Percentiles rank a stretch among this genome's conserved stretches.
Conservation (phyloP, 1,139 yeast species). For the Barnettozyma hawaiiensis region DNA sequence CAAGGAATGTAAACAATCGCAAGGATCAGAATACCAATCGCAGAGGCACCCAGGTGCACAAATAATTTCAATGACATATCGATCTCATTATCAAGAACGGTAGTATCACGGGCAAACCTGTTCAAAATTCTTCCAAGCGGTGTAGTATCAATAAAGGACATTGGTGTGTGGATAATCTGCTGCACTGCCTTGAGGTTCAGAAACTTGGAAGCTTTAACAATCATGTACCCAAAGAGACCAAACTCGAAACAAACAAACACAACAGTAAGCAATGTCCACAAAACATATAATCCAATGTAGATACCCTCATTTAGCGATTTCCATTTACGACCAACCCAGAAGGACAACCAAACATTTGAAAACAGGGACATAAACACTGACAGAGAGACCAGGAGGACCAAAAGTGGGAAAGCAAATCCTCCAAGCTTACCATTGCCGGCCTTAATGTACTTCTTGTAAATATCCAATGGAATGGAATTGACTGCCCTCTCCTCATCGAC, state of each 20-base stretch:
- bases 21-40: slow-evolving; percentile 54
- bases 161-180: slow-evolving; percentile 64
- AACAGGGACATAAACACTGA: slow-evolving; percentile 56
- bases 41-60: slow-evolving; percentile 46
- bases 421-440: slow-evolving; percentile 44
- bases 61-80: slow-evolving; percentile 53
- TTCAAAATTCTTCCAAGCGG: slow-evolving; percentile 68
- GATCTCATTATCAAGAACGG: slow-evolving; percentile 70
- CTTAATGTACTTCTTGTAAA: slow-evolving; percentile 45
- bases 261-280: slow-evolving; percentile 41
- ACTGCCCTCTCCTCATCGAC: slow-evolving; percentile 35
- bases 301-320: slow-evolving; percentile 39
- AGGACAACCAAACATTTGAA: slow-evolving; percentile 77
- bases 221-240: slow-evolving; percentile 41
- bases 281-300: slow-evolving; percentile 64
- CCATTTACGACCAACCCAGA: slow-evolving; percentile 65
- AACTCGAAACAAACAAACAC: slow-evolving; percentile 27
- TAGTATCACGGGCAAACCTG: slow-evolving; percentile 79
- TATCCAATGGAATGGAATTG: slow-evolving; percentile 40
- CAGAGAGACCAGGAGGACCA: slow-evolving; percentile 32
- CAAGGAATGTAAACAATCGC: slow-evolving; percentile 65
- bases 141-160: slow-evolving; percentile 59
- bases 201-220: slow-evolving; percentile 38
- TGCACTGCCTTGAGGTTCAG: slow-evolving; percentile 48
- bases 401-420: slow-evolving; percentile 35